Percentiles rank a stretch among this genome's conserved stretches.
phyloP scores from a whole-genome alignment of 108 stramenopile genomes.

The Fistulifera solaris region DNA sequence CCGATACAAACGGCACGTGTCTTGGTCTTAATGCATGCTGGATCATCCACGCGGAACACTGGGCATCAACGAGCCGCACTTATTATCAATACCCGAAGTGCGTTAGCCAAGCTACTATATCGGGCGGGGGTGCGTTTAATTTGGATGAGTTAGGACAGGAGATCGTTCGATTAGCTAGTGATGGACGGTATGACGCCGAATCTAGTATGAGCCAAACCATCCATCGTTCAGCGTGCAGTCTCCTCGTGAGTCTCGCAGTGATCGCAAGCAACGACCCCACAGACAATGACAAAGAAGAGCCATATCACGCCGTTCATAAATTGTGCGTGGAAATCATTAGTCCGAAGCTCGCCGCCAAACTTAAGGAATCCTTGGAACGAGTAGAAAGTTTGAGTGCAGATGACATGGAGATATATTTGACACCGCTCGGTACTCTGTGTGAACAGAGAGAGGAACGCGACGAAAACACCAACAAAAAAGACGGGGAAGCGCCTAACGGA shows the following conservation, averaged over 20 bases:
- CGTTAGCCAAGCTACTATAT: slow-evolving; percentile 9
- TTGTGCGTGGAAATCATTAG: slow-evolving; percentile 28
- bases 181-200: slow-evolving; percentile 9
- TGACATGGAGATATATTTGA: slow-evolving; percentile 15
- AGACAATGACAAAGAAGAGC: slow-evolving; percentile 48
- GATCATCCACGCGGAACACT: slow-evolving; percentile 20
- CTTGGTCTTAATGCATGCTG: slow-evolving; percentile 54
- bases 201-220: slow-evolving; percentile 30
- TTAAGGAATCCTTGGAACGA: slow-evolving; percentile 8
- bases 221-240: slow-evolving; percentile 43
- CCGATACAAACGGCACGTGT: slow-evolving; percentile 26
- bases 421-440: slow-evolving; percentile 2
- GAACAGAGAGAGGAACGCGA: not conserved
- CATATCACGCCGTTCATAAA: slow-evolving; percentile 39
- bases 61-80: slow-evolving; percentile 25
- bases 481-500: slow-evolving; percentile 38
- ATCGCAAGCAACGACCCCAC: slow-evolving; percentile 43
- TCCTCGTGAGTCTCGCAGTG: slow-evolving; percentile 44
- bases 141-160: slow-evolving; percentile 1
- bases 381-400: slow-evolving; percentile 26
- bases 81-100: slow-evolving; percentile 8
- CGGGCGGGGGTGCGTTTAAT: too few relatives aligned
- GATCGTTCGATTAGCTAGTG: not conserved
- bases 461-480: slow-evolving; percentile 5
- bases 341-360: slow-evolving; percentile 13